Evolutionary conservation across 208 protist species (phyloP), one percentile per base, ranked within the genome.

Genomic region (Entamoeba histolytica): DNA sequence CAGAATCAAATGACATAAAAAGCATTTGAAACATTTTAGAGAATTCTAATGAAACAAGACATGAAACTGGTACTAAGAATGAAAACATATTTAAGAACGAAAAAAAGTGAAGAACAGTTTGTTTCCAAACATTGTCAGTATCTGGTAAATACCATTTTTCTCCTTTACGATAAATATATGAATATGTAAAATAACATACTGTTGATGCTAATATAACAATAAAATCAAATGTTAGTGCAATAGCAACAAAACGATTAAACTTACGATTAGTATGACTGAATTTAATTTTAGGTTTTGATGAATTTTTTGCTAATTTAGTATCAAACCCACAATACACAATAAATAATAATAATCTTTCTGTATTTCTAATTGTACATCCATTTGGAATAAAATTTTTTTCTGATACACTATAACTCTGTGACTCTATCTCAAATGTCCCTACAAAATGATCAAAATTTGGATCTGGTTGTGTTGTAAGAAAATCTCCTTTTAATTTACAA

Each of bases 361-460:
- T 49, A 49, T 39, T 91, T 49, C 15, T 35, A 7, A 91, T 44
- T 15, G 3, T 4, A 49, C 0, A 3, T 49, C 78, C 78, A 8
- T 49, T 0, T 4, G 15, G 0, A 4, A 91, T 15, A 3, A 91
- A 78, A 78, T 78, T 78, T 35, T 78, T 78, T 35, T 78, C 61
- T 5, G 0, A 5, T 7, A 35, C 3, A 4, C 3, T 14, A 78
- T 5, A 0, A 4, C 3, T 78, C 0, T 23, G 1, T 4, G 0
- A 2, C 1, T 3, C 61, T n/a, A 78, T n/a, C 1, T 3, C 3
- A 14, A 78, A 14, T 7, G 15, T 8, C 6, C 78, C 78, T 19
- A 0, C 7, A 44, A 91, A 91, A 49, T 31, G n/a, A 91, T 49
- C 35, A 49, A 91, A 49, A 3, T 49, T 35, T 7, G 78, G 10